Conservation (phyloP, 2,329 filamentous ascomycete genomes). For the Arachnopeziza araneosa region DNA sequence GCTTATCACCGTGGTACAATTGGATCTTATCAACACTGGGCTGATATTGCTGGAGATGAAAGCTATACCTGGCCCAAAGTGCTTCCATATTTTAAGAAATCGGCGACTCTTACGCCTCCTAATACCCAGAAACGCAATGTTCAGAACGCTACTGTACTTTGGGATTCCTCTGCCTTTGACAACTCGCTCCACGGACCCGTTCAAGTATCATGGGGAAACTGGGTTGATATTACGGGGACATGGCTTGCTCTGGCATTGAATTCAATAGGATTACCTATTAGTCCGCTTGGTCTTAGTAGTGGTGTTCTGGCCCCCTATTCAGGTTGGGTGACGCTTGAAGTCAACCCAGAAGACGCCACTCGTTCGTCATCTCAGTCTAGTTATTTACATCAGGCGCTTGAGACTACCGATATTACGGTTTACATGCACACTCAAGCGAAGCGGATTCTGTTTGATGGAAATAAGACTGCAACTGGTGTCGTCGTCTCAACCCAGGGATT, state of each 20-base stretch:
- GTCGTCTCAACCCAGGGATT: constrained; percentile 22
- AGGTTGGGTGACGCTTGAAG: constrained; percentile 32
- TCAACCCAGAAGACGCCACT: constrained; percentile 24
- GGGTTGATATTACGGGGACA: not conserved
- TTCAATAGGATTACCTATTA: constrained; percentile 36
- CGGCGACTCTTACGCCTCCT: constrained; percentile 16
- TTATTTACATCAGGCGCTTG: constrained; percentile 25
- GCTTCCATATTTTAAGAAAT: constrained; percentile 40
- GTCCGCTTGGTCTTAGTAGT: constrained; percentile 26
- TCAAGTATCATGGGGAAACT: constrained; percentile 29
- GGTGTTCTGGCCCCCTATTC: not conserved
- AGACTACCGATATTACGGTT: constrained; percentile 32
- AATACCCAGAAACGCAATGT: not conserved
- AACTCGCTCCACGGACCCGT: constrained; percentile 29
- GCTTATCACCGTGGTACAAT: constrained; percentile 18
- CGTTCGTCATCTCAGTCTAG: constrained; percentile 35
- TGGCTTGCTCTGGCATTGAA: constrained; percentile 23
- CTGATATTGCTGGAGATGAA: constrained; percentile 34
- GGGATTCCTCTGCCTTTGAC: constrained; percentile 7
- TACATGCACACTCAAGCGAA: constrained; percentile 39
- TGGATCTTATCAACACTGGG: constrained; percentile 37
- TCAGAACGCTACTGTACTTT: constrained; percentile 14
- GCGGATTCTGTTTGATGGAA: constrained; percentile 38
- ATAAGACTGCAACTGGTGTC: constrained; percentile 39
- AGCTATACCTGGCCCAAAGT: constrained; percentile 42